phyloP scores from a whole-genome alignment of 371 early-diverging fungal genomes.

The Phascolomyces articulosus region DNA sequence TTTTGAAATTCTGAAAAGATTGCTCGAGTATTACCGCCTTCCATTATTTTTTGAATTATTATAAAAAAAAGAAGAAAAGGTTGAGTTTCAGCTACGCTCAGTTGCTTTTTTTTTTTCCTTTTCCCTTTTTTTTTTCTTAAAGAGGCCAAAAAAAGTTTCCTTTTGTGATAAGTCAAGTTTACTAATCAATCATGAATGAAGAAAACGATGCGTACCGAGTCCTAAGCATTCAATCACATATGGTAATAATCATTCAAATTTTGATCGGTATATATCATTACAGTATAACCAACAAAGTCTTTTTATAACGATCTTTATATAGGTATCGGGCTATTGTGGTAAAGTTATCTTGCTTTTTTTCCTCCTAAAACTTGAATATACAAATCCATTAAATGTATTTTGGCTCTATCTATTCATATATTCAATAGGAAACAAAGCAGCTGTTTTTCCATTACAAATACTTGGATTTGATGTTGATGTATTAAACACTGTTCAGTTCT shows the following conservation, averaged over 20 bases:
- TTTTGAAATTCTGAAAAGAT: conserved; percentile 8
- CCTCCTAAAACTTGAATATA: not conserved
- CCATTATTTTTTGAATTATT: not conserved
- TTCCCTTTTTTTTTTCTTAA: not conserved
- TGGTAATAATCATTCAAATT: conserved; percentile 49
- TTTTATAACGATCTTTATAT: no score
- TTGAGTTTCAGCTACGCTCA: not conserved
- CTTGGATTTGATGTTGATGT: conserved; percentile 92
- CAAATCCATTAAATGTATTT: not conserved
- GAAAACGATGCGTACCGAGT: conserved; percentile 52
- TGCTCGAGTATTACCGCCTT: conserved; percentile 6
- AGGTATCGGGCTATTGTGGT: conserved; percentile 83
- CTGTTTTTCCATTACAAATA: conserved; percentile 89
- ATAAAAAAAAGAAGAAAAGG: not conserved
- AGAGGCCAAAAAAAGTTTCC: not conserved
- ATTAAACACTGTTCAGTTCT: conserved; percentile 91
- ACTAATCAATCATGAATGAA: not conserved
- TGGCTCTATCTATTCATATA: no score
- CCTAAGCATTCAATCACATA: conserved; percentile 91
- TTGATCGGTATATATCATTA: not conserved
- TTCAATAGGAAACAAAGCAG: conserved; percentile 81
- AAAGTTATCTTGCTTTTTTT: conserved; percentile 5
- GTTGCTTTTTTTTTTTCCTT: not conserved
- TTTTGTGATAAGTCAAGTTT: not conserved
- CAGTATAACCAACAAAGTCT: no score